Conservation (phyloP, 2,329 filamentous ascomycete genomes). For the Tolypocladium paradoxum region DNA sequence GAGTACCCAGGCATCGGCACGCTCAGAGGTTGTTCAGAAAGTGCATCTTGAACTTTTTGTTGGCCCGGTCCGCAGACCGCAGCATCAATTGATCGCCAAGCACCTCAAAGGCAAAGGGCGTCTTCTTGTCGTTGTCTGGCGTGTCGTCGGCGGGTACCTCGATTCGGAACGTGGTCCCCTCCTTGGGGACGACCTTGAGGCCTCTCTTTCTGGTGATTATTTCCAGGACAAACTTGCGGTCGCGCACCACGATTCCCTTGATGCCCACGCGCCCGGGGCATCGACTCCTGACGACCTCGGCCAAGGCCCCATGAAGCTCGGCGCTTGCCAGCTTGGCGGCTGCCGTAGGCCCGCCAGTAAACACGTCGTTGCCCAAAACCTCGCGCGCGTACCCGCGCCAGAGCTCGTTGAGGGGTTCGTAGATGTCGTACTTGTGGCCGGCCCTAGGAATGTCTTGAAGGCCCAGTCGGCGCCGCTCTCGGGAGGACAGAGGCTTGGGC, state of each 20-base stretch:
- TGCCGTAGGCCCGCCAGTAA: constrained; percentile 43
- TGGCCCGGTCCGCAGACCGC: constrained; percentile 73
- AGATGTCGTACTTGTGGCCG: constrained; percentile 56
- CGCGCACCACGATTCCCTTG: constrained; percentile 77
- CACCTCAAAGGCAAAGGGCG: constrained; percentile 63
- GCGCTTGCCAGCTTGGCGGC: constrained; percentile 72
- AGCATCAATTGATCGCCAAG: constrained; percentile 80
- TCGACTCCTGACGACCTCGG: constrained; percentile 72
- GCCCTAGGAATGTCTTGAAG: constrained; percentile 64
- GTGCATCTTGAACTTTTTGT: constrained; percentile 83
- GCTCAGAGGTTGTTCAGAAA: constrained; percentile 62
- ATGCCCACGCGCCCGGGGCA: constrained; percentile 77
- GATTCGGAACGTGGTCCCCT: constrained; percentile 76
- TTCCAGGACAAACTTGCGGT: constrained; percentile 79
- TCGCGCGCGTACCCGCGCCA: constrained; percentile 84
- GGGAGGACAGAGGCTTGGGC: constrained; percentile 64
- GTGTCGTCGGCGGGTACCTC: constrained; percentile 40
- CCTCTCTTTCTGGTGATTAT: constrained; percentile 62
- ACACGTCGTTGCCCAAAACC: constrained; percentile 54
- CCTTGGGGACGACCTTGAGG: constrained; percentile 77
- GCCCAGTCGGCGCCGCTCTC: constrained; percentile 61
- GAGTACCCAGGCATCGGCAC: no score
- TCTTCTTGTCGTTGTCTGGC: constrained; percentile 8
- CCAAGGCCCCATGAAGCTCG: constrained; percentile 78
- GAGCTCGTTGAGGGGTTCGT: constrained; percentile 63